Conservation (phyloP, 2,329 filamentous ascomycete species). For the Biscogniauxia mediterranea region DNA sequence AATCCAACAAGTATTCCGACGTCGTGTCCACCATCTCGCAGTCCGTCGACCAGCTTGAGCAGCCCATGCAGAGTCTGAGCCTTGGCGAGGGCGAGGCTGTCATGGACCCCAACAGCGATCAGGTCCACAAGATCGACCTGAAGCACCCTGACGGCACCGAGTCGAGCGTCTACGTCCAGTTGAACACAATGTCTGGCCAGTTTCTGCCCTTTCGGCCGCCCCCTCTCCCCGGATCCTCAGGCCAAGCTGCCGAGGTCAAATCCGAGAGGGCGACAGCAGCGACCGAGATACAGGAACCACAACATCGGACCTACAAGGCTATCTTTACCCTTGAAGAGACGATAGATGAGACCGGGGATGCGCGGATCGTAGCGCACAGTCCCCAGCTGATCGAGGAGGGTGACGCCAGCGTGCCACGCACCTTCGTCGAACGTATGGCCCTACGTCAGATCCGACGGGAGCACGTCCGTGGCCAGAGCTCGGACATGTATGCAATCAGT, state of each 20-base stretch:
- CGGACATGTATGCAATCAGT: conserved; percentile 75
- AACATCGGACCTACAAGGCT: conserved; percentile 60
- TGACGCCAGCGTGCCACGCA: conserved; percentile 36
- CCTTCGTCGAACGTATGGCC: conserved; percentile 70
- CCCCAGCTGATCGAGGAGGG: conserved; percentile 53
- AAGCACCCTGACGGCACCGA: conserved; percentile 56
- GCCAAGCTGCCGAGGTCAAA: conserved; percentile 36
- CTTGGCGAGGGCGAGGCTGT: conserved; percentile 34
- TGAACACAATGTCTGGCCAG: conserved; percentile 66
- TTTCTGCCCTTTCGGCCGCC: conserved; percentile 83
- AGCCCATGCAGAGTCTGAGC: conserved; percentile 54
- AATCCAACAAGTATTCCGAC: conserved; percentile 51
- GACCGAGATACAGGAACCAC: conserved; percentile 35
- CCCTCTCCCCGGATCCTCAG: conserved; percentile 68
- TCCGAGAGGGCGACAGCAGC: conserved; percentile 32
- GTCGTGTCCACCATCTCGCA: conserved; percentile 66
- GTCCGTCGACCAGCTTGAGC: conserved; percentile 59
- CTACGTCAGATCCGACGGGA: conserved; percentile 61
- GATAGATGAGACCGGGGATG: conserved; percentile 56
- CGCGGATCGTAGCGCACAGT: conserved; percentile 60
- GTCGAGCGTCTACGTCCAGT: conserved; percentile 61
- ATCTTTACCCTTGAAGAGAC: conserved; percentile 68
- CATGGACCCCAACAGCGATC: conserved; percentile 43
- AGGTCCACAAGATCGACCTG: conserved; percentile 50
- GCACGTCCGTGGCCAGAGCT: conserved; percentile 47